phyloP scores from a whole-genome alignment of 2,329 filamentous ascomycete species.

The Trichophyton schoenleinii region DNA sequence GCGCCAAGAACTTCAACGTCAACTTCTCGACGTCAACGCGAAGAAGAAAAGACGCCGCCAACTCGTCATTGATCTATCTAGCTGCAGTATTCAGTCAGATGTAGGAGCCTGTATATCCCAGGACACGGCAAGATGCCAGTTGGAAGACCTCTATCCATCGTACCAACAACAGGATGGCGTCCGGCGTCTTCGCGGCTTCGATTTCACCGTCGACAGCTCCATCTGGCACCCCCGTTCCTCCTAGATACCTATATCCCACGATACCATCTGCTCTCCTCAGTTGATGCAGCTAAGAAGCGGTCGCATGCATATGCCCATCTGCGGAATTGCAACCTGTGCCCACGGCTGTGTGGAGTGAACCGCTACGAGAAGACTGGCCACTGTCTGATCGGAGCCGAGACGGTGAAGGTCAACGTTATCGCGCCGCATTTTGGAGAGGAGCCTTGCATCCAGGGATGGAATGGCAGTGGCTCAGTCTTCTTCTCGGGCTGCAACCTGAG shows the following conservation, averaged over 20 bases:
- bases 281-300: conserved; percentile 60
- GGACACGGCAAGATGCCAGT: not conserved
- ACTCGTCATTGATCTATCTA: too few species aligned
- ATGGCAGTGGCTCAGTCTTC: conserved; percentile 69
- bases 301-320: conserved; percentile 63
- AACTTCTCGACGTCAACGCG: not conserved
- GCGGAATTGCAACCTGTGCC: conserved; percentile 68
- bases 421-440: conserved; percentile 79
- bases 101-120: not conserved
- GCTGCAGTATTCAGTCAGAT: not conserved
- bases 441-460: conserved; percentile 69
- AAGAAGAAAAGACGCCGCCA: not conserved
- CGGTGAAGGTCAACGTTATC: conserved; percentile 69
- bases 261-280: conserved; percentile 55
- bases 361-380: conserved; percentile 66
- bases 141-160: not conserved
- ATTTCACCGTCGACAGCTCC: conserved; percentile 7
- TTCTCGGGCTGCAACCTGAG: conserved; percentile 65
- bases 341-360: conserved; percentile 64
- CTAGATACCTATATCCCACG: conserved; percentile 62
- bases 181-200: not conserved
- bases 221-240: conserved; percentile 51
- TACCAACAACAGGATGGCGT: not conserved
- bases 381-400: conserved; percentile 61
- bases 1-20: not conserved